A percentile compares a stretch with the other conserved stretches of the same genome.
Evolutionary conservation across 139 green algal species (phyloP).

Genomic region (Penium margaritaceum): DNA sequence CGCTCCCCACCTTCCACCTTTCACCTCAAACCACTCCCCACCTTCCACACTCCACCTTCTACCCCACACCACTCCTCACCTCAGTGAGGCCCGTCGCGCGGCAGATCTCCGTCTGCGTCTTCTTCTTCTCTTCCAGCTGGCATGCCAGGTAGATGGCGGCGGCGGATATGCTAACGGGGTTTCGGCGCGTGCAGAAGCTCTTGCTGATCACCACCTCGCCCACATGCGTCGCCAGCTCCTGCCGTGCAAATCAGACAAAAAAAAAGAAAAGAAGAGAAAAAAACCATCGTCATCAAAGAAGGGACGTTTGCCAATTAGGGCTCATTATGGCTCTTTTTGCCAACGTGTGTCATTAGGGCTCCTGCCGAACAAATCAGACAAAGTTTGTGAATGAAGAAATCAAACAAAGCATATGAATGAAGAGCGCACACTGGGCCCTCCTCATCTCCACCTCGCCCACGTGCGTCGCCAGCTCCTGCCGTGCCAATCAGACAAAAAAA

Average conservation of each 20-base stretch:
- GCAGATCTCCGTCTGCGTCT: conserved; percentile 37
- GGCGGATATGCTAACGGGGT: conserved; percentile 35
- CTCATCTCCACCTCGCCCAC: conserved; percentile 29
- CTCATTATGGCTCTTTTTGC: no score
- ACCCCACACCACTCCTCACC: conserved; percentile 5
- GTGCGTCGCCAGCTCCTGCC: conserved; percentile 39
- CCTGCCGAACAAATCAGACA: no score
- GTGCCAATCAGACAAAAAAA: not conserved
- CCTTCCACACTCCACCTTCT: not conserved
- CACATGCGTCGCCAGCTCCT: conserved; percentile 35
- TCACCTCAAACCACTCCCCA: not conserved
- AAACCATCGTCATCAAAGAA: not conserved
- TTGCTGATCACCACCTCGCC: conserved; percentile 31
- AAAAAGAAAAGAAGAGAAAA: not conserved
- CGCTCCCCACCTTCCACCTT: not conserved
- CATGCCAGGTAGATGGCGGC: conserved; percentile 35
- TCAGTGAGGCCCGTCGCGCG: conserved; percentile 33
- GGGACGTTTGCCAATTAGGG: no score
- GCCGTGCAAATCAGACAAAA: not conserved
- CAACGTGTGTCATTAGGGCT: no score
- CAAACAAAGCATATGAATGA: no score
- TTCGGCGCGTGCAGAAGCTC: conserved; percentile 32
- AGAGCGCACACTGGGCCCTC: no score
- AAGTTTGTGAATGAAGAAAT: no score
- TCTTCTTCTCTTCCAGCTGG: conserved; percentile 28